These are phyloP conservation scores for Nicotiana undulata DNA, from an alignment of 257 asterid species.

Conservation along the genomic window DNA sequence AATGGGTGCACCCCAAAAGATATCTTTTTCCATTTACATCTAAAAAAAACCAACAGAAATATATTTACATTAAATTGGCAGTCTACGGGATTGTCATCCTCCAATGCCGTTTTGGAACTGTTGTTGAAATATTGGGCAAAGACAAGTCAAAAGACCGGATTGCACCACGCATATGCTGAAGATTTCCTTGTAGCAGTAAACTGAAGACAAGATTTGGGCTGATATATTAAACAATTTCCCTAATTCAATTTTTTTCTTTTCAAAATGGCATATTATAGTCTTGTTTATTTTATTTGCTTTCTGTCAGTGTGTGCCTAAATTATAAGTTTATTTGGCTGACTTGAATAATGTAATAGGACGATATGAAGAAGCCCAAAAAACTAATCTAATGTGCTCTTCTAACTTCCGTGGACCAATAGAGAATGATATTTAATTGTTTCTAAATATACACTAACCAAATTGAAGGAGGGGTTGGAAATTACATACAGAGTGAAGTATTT, in stretches of 20 bases:
- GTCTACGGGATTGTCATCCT: slow-evolving; percentile 61
- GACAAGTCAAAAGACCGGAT: slow-evolving; percentile 51
- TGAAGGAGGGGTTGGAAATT: not conserved
- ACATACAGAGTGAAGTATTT: too few species aligned
- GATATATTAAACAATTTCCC: not conserved
- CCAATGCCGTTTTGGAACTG: slow-evolving; percentile 69
- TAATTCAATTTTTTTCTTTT: not conserved
- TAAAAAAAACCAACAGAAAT: too few species aligned
- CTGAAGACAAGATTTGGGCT: not conserved
- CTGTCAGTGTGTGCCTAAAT: not conserved
- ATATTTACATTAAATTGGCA: slow-evolving; percentile 37
- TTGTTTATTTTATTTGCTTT: not conserved
- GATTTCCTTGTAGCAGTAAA: slow-evolving; percentile 14
- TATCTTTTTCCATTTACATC: too few species aligned
- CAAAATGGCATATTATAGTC: not conserved
- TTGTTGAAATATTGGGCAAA: slow-evolving; percentile 73
- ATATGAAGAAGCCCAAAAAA: not conserved
- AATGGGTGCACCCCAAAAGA: too few species aligned
- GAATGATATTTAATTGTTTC: not conserved
- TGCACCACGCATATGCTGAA: slow-evolving; percentile 32
- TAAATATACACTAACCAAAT: not conserved
- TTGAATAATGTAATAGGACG: not conserved
- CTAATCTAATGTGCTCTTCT: not conserved
- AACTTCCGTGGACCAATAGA: too few species aligned
- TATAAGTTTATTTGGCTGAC: not conserved